phyloP scores from a whole-genome alignment of 495 filamentous ascomycete species.

The Monascus purpureus region DNA sequence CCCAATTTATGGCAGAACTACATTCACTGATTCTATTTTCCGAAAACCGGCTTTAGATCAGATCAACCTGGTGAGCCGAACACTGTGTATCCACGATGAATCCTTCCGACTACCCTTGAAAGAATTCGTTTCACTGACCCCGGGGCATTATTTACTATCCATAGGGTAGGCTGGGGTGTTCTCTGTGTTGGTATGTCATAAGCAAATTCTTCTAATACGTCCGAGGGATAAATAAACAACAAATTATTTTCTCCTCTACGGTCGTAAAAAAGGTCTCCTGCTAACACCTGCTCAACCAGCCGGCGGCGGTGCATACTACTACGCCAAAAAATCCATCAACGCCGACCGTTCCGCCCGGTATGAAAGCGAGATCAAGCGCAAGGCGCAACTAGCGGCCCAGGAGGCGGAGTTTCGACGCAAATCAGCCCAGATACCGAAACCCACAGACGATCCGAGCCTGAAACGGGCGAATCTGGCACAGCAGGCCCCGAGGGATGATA shows the following conservation, averaged over 20 bases:
- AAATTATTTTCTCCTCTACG: no score
- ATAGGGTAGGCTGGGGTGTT: conserved; percentile 73
- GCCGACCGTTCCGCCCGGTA: conserved; percentile 64
- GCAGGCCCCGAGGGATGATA: conserved; percentile 35
- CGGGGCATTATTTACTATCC: no score
- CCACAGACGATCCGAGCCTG: conserved; percentile 14
- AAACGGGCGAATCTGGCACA: conserved; percentile 23
- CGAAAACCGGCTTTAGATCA: no score
- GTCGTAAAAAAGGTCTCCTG: no score
- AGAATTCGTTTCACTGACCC: no score
- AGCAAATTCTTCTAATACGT: no score
- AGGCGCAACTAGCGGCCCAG: conserved; percentile 44
- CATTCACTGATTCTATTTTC: no score
- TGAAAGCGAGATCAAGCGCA: conserved; percentile 50
- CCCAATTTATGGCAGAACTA: no score
- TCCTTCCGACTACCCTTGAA: no score
- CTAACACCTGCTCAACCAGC: conserved; percentile 36
- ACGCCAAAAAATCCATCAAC: conserved; percentile 89
- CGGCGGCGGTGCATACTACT: conserved; percentile 89
- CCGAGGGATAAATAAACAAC: no score
- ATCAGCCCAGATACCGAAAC: conserved; percentile 7
- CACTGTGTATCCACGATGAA: no score
- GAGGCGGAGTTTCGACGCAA: conserved; percentile 37
- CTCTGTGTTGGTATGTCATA: conserved; percentile 57
- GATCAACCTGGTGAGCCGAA: conserved; percentile 37